Conservation (phyloP, 2,329 filamentous ascomycete genomes). For the Phaeosphaeriaceae sp. region DNA sequence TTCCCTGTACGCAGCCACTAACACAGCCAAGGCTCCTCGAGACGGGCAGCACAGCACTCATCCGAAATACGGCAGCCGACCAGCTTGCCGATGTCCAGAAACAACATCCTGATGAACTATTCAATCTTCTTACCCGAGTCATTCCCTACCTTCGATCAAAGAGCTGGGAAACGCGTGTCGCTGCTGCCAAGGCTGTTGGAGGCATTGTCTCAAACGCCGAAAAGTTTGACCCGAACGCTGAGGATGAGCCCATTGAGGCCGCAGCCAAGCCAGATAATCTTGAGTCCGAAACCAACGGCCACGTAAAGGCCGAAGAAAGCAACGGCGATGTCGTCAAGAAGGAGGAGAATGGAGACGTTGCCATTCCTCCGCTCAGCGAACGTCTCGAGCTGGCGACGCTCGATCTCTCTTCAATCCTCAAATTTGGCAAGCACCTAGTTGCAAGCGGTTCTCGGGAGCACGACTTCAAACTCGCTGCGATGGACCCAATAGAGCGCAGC, state of each 20-base stretch:
- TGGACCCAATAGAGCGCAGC: slow-evolving; percentile 82
- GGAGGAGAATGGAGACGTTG: slow-evolving; percentile 59
- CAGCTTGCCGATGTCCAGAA: slow-evolving; percentile 98
- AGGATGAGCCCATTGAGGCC: slow-evolving; percentile 69
- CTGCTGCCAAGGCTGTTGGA: slow-evolving; percentile 90
- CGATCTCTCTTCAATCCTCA: slow-evolving; percentile 80
- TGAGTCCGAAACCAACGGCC: slow-evolving; percentile 48
- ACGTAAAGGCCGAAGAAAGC: slow-evolving; percentile 65
- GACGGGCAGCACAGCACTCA: slow-evolving; percentile 94
- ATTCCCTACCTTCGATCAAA: slow-evolving; percentile 95
- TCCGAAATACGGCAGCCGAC: slow-evolving; percentile 95
- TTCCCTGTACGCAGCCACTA: slow-evolving; percentile 15
- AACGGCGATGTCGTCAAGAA: slow-evolving; percentile 52
- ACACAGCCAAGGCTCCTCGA: slow-evolving; percentile 77
- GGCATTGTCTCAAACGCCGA: slow-evolving; percentile 92
- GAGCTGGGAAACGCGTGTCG: slow-evolving; percentile 95
- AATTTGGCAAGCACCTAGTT: slow-evolving; percentile 81
- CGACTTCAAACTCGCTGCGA: slow-evolving; percentile 80
- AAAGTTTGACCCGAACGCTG: slow-evolving; percentile 84
- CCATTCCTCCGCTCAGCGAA: slow-evolving; percentile 58
- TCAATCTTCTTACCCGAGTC: slow-evolving; percentile 90
- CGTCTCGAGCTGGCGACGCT: slow-evolving; percentile 76
- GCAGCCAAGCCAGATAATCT: slow-evolving; percentile 48
- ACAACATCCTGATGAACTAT: slow-evolving; percentile 95
- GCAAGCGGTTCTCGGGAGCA: slow-evolving; percentile 81